phyloP scores from a whole-genome alignment of 2,329 filamentous ascomycete genomes.

The Diaporthe citriasiana region DNA sequence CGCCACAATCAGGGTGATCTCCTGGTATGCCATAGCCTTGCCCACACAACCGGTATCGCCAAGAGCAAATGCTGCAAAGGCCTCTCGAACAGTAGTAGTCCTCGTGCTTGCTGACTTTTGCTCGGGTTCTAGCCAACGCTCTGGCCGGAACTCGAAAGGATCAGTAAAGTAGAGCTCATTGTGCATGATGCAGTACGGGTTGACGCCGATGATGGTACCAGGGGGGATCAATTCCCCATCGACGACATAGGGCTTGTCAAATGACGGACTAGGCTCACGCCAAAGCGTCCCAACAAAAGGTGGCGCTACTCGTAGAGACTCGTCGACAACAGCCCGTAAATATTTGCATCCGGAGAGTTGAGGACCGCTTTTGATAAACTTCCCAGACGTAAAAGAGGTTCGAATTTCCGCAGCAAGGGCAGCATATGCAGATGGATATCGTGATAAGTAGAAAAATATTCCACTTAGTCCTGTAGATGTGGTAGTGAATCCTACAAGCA shows the following conservation, averaged over 20 bases:
- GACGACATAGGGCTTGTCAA: conserved; percentile 48
- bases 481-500: conserved; percentile 47
- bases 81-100: conserved; percentile 40
- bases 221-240: conserved; percentile 43
- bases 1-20: conserved; percentile 44
- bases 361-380: conserved; percentile 49
- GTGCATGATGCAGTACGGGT: conserved; percentile 54
- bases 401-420: conserved; percentile 51
- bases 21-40: conserved; percentile 47
- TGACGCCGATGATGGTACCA: conserved; percentile 51
- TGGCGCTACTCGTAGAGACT: conserved; percentile 61
- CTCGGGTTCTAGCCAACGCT: conserved; percentile 51
- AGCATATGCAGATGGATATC: conserved; percentile 47
- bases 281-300: conserved; percentile 54
- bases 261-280: conserved; percentile 49
- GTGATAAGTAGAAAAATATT: conserved; percentile 53
- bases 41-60: conserved; percentile 54
- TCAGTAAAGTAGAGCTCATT: conserved; percentile 49
- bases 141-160: conserved; percentile 49
- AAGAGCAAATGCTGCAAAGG: conserved; percentile 52
- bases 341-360: conserved; percentile 55
- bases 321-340: conserved; percentile 61
- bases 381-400: conserved; percentile 51
- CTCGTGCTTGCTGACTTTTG: conserved; percentile 45
- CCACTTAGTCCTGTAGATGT: conserved; percentile 51